Evolutionary conservation across 768 basidiomycete species (phyloP), one percentile per base, ranked within the genome.

Genomic region (Dentipellis sp.): DNA sequence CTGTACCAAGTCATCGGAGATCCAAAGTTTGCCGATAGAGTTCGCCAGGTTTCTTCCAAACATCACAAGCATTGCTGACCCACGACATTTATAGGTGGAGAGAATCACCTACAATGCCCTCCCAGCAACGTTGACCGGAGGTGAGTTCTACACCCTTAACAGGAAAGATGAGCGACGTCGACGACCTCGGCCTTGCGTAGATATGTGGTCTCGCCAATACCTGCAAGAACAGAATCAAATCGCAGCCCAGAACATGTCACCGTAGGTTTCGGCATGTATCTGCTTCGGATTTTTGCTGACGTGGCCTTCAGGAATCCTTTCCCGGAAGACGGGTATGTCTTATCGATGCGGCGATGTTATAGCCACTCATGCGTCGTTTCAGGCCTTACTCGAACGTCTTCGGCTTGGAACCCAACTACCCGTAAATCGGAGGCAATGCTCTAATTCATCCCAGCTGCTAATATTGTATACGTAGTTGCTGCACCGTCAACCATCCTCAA

Each of bases 131-230:
- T 63, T 78, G 55, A 78, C 75, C 10, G 76, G 75, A 64, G 69
- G 77, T 75, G 68, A 14, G 17, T 40, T 34, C 6, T 10, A 7
- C 14, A 9, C 48, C 16, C 17, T n/a, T 10, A 45, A 12, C 36
- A 38, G 21, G 14, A 10, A 46, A 8, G 8, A 16, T 45, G 10
- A 17, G 42, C 42, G 7, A 45, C 16, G 16, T 16, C 16, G 16
- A 34, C 12, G 34, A 48, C 22, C 17, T 50, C 42, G 21, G 45
- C 17, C 48, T n/a, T 52, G 46, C 35, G 49, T 47, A 79, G 78
- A 76, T 61, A 81, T 82, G 77, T 81, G 78, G 79, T 74, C 78
- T 0, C 70, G 78, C 12, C 80, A 82, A 63, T 83, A 82, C 60
- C 66, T 81, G 14, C 81, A 82, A 57, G 75, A 82, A 60, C 76